Percentiles rank a stretch among this genome's conserved stretches.
phyloP scores from a whole-genome alignment of 306 rosid species.

The Vachellia pachyceras region DNA sequence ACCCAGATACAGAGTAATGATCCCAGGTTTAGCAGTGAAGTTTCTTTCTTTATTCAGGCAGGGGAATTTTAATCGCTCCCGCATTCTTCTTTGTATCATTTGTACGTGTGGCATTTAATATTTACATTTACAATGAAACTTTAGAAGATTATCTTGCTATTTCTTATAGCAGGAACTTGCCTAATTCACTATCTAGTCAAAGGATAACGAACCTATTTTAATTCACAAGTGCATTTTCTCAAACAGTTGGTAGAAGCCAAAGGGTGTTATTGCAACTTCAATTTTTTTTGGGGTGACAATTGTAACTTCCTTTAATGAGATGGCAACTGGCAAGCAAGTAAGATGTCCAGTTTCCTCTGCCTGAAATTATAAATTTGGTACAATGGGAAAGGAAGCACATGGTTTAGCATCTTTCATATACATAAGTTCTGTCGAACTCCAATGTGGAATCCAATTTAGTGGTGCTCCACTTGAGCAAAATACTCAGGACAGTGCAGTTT shows the following conservation, averaged over 20 bases:
- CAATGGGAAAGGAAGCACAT: conserved; percentile 22
- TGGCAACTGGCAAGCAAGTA: too few species aligned
- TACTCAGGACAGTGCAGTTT: conserved; percentile 17
- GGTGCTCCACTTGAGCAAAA: conserved; percentile 38
- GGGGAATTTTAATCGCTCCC: background rate
- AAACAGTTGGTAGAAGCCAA: background rate
- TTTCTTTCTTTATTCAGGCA: background rate
- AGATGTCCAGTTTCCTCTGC: background rate
- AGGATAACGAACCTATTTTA: background rate
- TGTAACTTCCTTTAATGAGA: too few species aligned
- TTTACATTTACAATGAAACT: background rate
- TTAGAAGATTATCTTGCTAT: background rate
- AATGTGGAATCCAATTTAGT: conserved; percentile 35
- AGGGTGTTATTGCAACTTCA: background rate
- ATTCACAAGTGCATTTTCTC: conserved; percentile 13
- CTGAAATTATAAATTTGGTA: conserved; percentile 4
- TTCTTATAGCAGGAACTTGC: background rate
- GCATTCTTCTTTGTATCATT: background rate
- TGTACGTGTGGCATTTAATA: background rate
- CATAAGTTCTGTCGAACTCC: conserved; percentile 5
- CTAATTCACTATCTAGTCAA: background rate
- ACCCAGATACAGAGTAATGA: conserved; percentile 18
- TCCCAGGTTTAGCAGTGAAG: background rate
- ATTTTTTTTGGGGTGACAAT: background rate
- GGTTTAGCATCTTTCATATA: conserved; percentile 29